These are phyloP conservation scores for Saccharomycopsis olivae DNA, from an alignment of 805 yeast species.

Conservation along the genomic window DNA sequence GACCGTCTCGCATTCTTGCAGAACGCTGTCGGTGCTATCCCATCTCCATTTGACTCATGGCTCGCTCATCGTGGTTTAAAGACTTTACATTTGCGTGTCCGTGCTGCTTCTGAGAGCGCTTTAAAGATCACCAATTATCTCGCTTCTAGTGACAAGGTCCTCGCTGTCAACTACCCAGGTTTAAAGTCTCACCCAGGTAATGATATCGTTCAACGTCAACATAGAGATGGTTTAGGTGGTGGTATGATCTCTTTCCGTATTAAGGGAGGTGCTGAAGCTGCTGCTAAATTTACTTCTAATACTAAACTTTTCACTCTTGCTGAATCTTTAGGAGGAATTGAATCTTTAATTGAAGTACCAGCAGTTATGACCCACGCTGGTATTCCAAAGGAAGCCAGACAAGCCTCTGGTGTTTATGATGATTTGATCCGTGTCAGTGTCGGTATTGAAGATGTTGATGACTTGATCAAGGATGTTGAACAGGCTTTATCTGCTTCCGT, in stretches of 20 bases:
- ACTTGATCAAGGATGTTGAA: slow-evolving; percentile 58
- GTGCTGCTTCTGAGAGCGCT: slow-evolving; percentile 59
- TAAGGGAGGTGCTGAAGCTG: slow-evolving; percentile 71
- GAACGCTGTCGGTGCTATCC: slow-evolving; percentile 82
- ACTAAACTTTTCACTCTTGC: slow-evolving; percentile 78
- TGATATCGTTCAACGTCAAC: slow-evolving; percentile 59
- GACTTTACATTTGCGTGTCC: slow-evolving; percentile 72
- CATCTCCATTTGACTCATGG: slow-evolving; percentile 88
- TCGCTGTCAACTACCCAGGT: slow-evolving; percentile 77
- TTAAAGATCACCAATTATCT: slow-evolving; percentile 59
- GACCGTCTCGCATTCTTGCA: slow-evolving; percentile 66
- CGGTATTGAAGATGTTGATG: slow-evolving; percentile 79
- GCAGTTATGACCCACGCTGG: slow-evolving; percentile 92
- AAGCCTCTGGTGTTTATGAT: slow-evolving; percentile 69
- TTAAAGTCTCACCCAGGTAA: slow-evolving; percentile 53
- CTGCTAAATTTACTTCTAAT: slow-evolving; percentile 58
- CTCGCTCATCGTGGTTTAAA: slow-evolving; percentile 86
- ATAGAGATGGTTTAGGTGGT: slow-evolving; percentile 79
- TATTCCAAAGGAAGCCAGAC: slow-evolving; percentile 69
- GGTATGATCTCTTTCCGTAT: slow-evolving; percentile 87
- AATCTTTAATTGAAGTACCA: slow-evolving; percentile 77
- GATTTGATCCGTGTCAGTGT: slow-evolving; percentile 75
- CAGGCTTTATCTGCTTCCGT: slow-evolving; percentile 46
- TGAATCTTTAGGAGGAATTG: slow-evolving; percentile 86
- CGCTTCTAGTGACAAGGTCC: slow-evolving; percentile 37